These are phyloP conservation scores for Aotearoamyces nothofagi DNA, from an alignment of 2,329 filamentous ascomycete species.

Conservation along the genomic window DNA sequence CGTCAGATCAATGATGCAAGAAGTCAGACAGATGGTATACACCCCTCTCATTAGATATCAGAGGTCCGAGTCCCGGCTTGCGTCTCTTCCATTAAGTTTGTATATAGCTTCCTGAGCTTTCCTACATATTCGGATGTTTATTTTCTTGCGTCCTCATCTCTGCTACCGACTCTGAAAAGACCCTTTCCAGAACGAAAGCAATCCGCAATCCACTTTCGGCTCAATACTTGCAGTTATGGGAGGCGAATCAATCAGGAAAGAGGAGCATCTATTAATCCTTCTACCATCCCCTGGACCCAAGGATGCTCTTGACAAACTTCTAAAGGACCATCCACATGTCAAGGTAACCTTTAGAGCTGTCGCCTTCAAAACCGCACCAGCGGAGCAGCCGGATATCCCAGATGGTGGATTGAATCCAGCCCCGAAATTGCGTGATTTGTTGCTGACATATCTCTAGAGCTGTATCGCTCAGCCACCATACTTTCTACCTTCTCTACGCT, in stretches of 20 bases:
- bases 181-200: no score
- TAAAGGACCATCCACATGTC: constrained; percentile 26
- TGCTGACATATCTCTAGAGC: constrained; percentile 7
- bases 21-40: no score
- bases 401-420: constrained; percentile 6
- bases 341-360: constrained; percentile 25
- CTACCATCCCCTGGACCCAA: constrained; percentile 26
- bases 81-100: no score
- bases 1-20: no score
- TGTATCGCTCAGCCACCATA: constrained; percentile 17
- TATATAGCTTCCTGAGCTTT: no score
- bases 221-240: constrained; percentile 25
- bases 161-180: no score
- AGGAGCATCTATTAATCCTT: constrained; percentile 26
- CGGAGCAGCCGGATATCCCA: constrained; percentile 6
- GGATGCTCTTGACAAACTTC: constrained; percentile 22
- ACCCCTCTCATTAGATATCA: no score
- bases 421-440: not conserved
- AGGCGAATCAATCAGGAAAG: constrained; percentile 21
- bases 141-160: no score
- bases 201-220: not conserved
- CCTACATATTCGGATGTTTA: no score
- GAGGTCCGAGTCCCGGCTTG: no score
- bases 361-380: constrained; percentile 9
- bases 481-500: constrained; percentile 17